Conservation (phyloP, 164 flowering plant species). For the Macadamia integrifolia region DNA sequence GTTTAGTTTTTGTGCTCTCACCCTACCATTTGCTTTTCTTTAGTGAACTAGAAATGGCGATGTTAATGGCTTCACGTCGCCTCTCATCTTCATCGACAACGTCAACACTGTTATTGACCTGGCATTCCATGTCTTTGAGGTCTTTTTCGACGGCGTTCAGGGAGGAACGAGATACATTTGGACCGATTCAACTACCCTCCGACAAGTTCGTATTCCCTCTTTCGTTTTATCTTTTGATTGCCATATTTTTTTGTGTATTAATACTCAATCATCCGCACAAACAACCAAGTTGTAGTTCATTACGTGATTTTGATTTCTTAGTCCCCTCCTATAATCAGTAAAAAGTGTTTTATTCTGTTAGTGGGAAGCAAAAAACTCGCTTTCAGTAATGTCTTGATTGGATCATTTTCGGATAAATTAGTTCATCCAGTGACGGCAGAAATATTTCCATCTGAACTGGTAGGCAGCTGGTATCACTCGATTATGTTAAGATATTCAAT, state of each 20-base stretch:
- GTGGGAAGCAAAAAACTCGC: no score
- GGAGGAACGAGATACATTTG: constrained; percentile 70
- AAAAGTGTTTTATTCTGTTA: no score
- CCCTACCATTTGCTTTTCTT: background rate
- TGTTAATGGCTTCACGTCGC: constrained; percentile 35
- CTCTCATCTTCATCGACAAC: constrained; percentile 22
- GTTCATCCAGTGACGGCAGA: no score
- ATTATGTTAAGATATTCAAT: no score
- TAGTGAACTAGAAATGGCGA: constrained; percentile 34
- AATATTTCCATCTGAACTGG: no score
- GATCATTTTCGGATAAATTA: no score
- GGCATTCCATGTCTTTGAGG: constrained; percentile 17
- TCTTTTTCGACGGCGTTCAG: constrained; percentile 27
- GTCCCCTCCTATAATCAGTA: no score
- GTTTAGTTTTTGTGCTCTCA: no score
- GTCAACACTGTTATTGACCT: background rate
- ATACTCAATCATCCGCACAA: background rate
- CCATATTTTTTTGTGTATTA: background rate
- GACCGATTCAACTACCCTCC: constrained; percentile 72
- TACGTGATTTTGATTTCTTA: no score
- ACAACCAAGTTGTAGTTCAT: background rate
- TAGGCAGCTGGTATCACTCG: no score
- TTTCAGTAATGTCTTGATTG: no score
- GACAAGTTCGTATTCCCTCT: constrained; percentile 48
- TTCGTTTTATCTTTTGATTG: background rate